Evolutionary conservation across 768 basidiomycete genomes (phyloP), one percentile per base, ranked within the genome.

Genomic region (Serendipita sp.): DNA sequence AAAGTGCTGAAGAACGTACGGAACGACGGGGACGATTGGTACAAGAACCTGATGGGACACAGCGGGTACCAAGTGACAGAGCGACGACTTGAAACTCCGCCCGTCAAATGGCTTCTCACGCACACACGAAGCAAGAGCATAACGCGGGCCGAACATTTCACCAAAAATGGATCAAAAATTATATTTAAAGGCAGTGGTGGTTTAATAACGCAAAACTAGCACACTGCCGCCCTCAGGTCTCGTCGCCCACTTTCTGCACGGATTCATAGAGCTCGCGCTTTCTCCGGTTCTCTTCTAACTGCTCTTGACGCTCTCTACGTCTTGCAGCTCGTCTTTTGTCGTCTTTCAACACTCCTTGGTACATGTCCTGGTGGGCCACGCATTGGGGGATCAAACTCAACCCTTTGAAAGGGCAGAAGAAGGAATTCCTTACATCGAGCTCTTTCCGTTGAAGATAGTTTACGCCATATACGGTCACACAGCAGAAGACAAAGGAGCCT

Each of bases 391-490:
- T 24, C 30, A 48, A 41, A 42, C 16, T 48, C n/a, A 16, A 44
- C 2, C 28, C 42, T 22, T 22, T 20, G n/a, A 5, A 38, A 38
- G 34, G 14, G 14, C 34, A 38, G 14, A 38, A 7, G 34, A 38
- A 38, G 7, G 34, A 38, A 14, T 38, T 38, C 34, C 74, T 66
- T 58, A 92, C 94, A 67, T 90, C 82, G 62, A 85, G 84, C 72
- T 97, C 92, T 68, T 82, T 81, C 16, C 79, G 75, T 70, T 97
- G 93, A 62, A 93, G 81, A 68, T 79, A 86, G 71, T 97, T 94
- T 31, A 97, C 93, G 20, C 82, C 89, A 82, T 85, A 95, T 71
- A 97, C 82, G 28, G 86, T 88, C 41, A 85, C 72, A 2, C 78
- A 77, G 13, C 88, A 82, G 60, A 86, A 68, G 4, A 78, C 67